Base-by-base conservation (phyloP, 2,329 filamentous ascomycete genomes). In the Aaosphaeria pasadenensis region DNA sequence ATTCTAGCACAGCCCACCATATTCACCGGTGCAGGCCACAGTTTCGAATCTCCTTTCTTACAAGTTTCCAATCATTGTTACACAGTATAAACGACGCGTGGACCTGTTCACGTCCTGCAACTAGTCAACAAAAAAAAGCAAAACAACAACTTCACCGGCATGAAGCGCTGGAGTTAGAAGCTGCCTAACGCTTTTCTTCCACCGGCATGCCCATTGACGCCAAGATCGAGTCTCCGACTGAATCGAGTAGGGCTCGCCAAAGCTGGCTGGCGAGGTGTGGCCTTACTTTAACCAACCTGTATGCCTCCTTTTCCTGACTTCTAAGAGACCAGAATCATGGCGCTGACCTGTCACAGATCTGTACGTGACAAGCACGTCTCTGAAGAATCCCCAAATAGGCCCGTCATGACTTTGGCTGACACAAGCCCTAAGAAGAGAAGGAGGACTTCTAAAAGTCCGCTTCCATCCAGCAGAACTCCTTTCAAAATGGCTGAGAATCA, bases 351-450 rank as follows among this genome's bases (percentile, higher is more conserved):
- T 36, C 7, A 30, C 30, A 70, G 66, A 45, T 58, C 60, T 60
- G 61, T 65, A 63, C 62, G 66, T 66, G 62, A 53, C 29, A 59
- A 57, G 50, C 51, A 57, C 49, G 46, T 35, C 32, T 62, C 59
- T 52, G 50, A 56, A 47, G 54, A 57, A 24, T 52, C 57, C 40
- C 49, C 55, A 38, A 57, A 62, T 46, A 54, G 54, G 49, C 53
- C 51, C 48, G 54, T 50, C 49, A 66, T 63, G 62, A 55, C 53
- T 32, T 45, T 52, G 53, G 57, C 63, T 66, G 55, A 67, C 58
- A 62, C 57, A 40, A 60, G 54, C 46, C 49, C 55, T 11, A 66
- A 61, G 51, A 70, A 70, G 57, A 67, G 60, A 53, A 65, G 60
- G 56, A 59, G 65, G 46, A 54, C 54, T 6, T 52, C 53, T 24